Percentiles rank a stretch among this genome's conserved stretches.
phyloP scores from a whole-genome alignment of 768 basidiomycete species.

The Pulveroboletus ravenelii region DNA sequence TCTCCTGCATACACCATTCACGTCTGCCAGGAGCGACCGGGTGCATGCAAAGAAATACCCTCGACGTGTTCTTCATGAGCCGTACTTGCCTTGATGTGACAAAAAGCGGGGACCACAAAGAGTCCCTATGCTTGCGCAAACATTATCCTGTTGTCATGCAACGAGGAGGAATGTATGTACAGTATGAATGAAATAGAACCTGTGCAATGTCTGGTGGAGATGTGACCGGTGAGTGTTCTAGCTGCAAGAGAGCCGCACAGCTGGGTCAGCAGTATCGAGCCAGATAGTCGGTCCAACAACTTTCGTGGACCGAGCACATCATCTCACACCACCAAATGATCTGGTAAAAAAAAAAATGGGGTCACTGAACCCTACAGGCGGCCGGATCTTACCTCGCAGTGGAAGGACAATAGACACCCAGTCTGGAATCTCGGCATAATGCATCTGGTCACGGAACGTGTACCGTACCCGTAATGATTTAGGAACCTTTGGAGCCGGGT shows the following conservation, averaged over 20 bases:
- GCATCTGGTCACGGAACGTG: constrained; percentile 64
- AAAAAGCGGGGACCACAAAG: constrained; percentile 6
- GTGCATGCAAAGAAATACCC: constrained; percentile 12
- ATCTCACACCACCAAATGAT: constrained; percentile 27
- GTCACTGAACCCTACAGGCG: constrained; percentile 5
- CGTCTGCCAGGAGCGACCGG: constrained; percentile 2
- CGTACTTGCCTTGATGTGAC: constrained; percentile 11
- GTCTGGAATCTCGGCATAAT: constrained; percentile 76
- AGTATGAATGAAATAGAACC: constrained; percentile 24
- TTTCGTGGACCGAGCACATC: background rate
- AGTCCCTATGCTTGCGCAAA: constrained; percentile 5
- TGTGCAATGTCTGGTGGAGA: constrained; percentile 4
- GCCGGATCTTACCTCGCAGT: constrained; percentile 55
- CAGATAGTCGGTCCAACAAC: constrained; percentile 1
- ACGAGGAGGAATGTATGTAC: constrained; percentile 24
- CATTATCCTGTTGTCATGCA: constrained; percentile 15
- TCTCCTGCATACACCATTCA: constrained; percentile 18
- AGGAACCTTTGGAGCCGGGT: constrained; percentile 68
- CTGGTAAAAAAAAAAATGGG: constrained; percentile 9
- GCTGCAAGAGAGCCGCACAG: background rate
- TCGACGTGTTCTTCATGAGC: constrained; percentile 24
- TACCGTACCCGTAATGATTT: constrained; percentile 74
- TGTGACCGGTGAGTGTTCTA: constrained; percentile 8
- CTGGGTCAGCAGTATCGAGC: constrained; percentile 5
- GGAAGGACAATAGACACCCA: constrained; percentile 68